phyloP scores from a whole-genome alignment of 805 yeast species.

The Kazachstania viticola region DNA sequence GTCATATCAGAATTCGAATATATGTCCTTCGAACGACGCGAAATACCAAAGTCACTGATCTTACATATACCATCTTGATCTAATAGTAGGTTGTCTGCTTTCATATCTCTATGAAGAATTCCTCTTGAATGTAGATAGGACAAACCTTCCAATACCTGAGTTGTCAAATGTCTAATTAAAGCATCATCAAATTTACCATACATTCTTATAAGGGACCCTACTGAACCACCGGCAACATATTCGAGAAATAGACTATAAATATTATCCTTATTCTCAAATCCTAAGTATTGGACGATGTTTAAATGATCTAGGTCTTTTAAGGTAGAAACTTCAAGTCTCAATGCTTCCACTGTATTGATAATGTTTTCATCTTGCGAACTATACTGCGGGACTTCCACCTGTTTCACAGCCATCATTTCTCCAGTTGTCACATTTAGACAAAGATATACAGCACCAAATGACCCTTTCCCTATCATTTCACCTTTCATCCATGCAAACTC shows the following conservation, averaged over 20 bases:
- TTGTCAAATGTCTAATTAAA: slow-evolving; percentile 57
- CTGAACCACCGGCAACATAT: slow-evolving; percentile 96
- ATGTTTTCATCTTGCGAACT: slow-evolving; percentile 33
- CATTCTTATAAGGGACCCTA: slow-evolving; percentile 70
- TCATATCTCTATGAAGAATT: slow-evolving; percentile 85
- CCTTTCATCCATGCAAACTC: slow-evolving; percentile 98
- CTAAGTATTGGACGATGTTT: slow-evolving; percentile 91
- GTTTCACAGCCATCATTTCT: slow-evolving; percentile 97
- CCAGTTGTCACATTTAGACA: slow-evolving; percentile 94
- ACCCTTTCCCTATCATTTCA: slow-evolving; percentile 91
- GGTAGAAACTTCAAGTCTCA: slow-evolving; percentile 84
- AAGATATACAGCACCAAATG: slow-evolving; percentile 86
- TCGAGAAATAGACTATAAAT: slow-evolving; percentile 83
- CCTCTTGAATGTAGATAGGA: slow-evolving; percentile 82
- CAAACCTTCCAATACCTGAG: slow-evolving; percentile 74
- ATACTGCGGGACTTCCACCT: slow-evolving; percentile 56
- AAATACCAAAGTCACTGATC: slow-evolving; percentile 93
- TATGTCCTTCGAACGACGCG: slow-evolving; percentile 73
- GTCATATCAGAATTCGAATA: slow-evolving; percentile 93
- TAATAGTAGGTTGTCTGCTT: slow-evolving; percentile 84
- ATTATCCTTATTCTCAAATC: slow-evolving; percentile 67
- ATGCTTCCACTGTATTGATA: slow-evolving; percentile 62
- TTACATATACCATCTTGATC: slow-evolving; percentile 91
- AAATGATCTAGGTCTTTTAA: slow-evolving; percentile 88
- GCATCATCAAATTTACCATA: slow-evolving; percentile 80